These are phyloP conservation scores for Steccherinum ochraceum DNA, from an alignment of 768 basidiomycete genomes.

Conservation along the genomic window DNA sequence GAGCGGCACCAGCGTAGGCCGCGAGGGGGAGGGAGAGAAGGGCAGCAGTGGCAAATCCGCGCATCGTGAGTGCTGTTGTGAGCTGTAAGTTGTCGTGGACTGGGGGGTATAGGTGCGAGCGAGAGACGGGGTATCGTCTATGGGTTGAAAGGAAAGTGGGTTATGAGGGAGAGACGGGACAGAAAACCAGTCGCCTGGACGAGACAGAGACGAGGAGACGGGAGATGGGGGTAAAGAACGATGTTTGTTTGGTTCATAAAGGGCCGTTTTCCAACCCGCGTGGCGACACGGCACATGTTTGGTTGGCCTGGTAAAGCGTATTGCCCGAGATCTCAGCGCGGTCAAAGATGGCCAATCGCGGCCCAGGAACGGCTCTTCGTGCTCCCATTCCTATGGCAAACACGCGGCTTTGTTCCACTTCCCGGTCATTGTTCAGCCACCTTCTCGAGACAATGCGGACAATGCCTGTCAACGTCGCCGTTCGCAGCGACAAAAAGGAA, in stretches of 20 bases:
- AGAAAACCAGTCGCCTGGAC: neutral
- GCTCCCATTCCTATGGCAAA: neutral
- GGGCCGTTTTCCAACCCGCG: neutral
- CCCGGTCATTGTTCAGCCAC: neutral
- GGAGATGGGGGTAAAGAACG: neutral
- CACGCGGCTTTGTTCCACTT: neutral
- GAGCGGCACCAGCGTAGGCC: constrained; percentile 31
- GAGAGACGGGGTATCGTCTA: neutral
- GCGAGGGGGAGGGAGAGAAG: constrained; percentile 27
- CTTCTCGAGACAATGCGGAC: neutral
- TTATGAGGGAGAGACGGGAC: neutral
- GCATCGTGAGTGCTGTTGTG: constrained; percentile 19
- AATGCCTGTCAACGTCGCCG: neutral
- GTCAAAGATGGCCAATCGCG: neutral
- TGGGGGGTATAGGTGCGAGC: neutral
- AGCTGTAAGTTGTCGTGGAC: neutral
- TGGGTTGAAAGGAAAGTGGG: neutral
- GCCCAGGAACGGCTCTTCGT: neutral
- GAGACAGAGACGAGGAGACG: neutral
- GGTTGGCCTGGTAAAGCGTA: neutral
- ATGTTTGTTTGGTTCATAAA: neutral
- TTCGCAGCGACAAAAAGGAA: neutral
- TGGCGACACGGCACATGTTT: neutral
- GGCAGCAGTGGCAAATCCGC: constrained; percentile 19
- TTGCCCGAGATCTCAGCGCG: neutral